A percentile compares a stretch with the other conserved stretches of the same genome.
Conservation (phyloP, 2,329 filamentous ascomycete species). For the Claviceps monticola region DNA sequence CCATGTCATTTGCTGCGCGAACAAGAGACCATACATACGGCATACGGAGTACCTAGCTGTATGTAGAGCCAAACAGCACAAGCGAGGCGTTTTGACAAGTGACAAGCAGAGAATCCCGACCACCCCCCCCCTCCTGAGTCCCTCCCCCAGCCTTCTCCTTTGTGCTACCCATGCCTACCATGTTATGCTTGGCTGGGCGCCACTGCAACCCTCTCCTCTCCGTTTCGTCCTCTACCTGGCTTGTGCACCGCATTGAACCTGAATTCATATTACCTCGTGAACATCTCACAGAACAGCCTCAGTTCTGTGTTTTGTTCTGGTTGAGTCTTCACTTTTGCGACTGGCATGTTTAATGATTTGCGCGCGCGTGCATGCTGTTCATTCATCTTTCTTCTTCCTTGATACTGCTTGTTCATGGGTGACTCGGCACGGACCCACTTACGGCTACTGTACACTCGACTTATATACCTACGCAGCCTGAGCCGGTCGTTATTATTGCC, state of each 20-base stretch:
- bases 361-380: not conserved
- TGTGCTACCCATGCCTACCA: not conserved
- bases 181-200: not conserved
- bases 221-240: not conserved
- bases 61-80: not conserved
- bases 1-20: not conserved
- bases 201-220: not conserved
- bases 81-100: not conserved
- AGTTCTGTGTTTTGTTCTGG: not conserved
- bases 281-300: not conserved
- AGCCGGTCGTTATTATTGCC: no score
- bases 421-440: constrained; percentile 2
- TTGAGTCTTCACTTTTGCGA: not conserved
- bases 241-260: no score
- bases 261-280: no score
- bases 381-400: not conserved
- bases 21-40: no score
- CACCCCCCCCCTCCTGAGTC: not conserved
- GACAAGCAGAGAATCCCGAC: not conserved
- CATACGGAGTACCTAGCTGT: not conserved
- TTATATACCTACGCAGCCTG: not conserved
- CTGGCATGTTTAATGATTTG: not conserved
- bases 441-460: constrained; percentile 2
- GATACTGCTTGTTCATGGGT: not conserved
- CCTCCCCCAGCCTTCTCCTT: not conserved